phyloP scores from a whole-genome alignment of 2,329 filamentous ascomycete species.

The Ophiosphaerella herpotricha region DNA sequence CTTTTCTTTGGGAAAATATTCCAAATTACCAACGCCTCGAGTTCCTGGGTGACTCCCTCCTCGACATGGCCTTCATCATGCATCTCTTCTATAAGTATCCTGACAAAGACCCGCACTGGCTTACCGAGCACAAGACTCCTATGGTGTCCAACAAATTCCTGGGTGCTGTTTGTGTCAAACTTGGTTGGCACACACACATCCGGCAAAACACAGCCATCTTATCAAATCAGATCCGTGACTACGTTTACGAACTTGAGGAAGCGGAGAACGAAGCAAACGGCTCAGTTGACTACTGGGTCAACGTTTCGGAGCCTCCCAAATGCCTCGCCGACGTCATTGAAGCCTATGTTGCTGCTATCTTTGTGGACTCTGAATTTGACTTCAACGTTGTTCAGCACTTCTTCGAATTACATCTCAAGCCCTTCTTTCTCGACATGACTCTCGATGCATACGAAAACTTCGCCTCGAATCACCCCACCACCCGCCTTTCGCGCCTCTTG shows the following conservation, averaged over 20 bases:
- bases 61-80: constrained; percentile 84
- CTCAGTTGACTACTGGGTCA: constrained; percentile 70
- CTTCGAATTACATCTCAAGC: constrained; percentile 73
- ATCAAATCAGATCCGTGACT: constrained; percentile 55
- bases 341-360: constrained; percentile 85
- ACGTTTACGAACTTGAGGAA: constrained; percentile 63
- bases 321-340: constrained; percentile 86
- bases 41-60: constrained; percentile 85
- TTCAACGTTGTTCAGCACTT: constrained; percentile 75
- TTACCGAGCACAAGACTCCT: constrained; percentile 99
- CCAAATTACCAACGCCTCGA: constrained; percentile 91
- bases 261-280: constrained; percentile 56
- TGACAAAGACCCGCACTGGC: constrained; percentile 86
- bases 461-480: constrained; percentile 82
- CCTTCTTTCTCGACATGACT: constrained; percentile 83
- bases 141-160: constrained; percentile 98
- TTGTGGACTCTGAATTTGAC: constrained; percentile 84
- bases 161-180: constrained; percentile 75
- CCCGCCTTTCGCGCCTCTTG: constrained; percentile 69
- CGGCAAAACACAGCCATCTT: constrained; percentile 58
- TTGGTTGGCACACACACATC: constrained; percentile 78
- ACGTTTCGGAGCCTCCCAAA: constrained; percentile 66
- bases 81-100: constrained; percentile 79
- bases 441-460: constrained; percentile 76
- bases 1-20: constrained; percentile 73